Evolutionary conservation across 176 grass and related monocot species (phyloP).

Genomic region (Hordeum marinum): DNA sequence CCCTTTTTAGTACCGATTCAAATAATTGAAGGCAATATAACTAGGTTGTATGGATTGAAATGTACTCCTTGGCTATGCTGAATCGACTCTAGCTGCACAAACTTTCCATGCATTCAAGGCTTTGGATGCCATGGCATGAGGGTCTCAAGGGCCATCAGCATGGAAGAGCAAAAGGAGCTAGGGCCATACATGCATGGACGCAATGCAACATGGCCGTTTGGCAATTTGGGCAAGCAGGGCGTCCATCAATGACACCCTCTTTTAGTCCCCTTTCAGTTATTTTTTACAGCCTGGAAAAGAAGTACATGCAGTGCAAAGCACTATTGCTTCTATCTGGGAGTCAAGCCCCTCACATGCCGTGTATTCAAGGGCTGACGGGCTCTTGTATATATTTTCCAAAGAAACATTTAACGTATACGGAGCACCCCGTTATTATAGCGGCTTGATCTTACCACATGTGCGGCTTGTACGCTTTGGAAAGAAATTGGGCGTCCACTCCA

Average conservation of each 20-base stretch:
- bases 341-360: conserved; percentile 37
- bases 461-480: background rate
- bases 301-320: background rate
- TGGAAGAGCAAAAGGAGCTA: background rate
- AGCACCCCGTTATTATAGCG: background rate
- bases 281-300: conserved; percentile 39
- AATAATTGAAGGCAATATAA: background rate
- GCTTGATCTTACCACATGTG: background rate
- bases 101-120: conserved; percentile 11
- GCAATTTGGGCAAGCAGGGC: conserved; percentile 8
- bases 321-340: background rate
- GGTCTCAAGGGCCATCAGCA: background rate
- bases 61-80: background rate
- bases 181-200: background rate
- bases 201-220: conserved; percentile 24
- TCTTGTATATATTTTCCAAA: background rate
- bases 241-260: background rate
- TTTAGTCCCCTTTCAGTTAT: conserved; percentile 11
- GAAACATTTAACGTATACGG: background rate
- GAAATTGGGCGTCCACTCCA: background rate
- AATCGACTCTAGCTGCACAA: background rate
- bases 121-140: background rate
- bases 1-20: too few relatives aligned
- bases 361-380: background rate
- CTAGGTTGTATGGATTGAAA: background rate